Evolutionary conservation across 495 filamentous ascomycete genomes (phyloP), one percentile per base, ranked within the genome.

Genomic region (Xylaria telfairii): DNA sequence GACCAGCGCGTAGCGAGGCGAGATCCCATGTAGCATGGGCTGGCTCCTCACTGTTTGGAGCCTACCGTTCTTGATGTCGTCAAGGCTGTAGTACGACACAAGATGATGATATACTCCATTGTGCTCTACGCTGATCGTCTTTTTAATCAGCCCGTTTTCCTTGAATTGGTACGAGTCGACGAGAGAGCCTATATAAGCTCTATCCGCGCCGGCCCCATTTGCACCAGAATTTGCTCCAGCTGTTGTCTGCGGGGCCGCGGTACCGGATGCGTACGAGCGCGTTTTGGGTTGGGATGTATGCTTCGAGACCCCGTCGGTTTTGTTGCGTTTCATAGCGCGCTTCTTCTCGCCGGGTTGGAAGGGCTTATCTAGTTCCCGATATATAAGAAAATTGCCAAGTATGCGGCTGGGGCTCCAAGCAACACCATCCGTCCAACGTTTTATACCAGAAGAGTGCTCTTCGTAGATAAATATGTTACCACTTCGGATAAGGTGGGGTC

Each of bases 381-480:
- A 98, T 71, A 98, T 87, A 39, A 97, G 87, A 74, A 94, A 96
- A 74, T 97, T 97, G 53, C 90, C 91, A 54, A 96, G 81, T 42
- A 97, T 95, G 19, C 95, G 90, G 78, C 94, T 96, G 0, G 95
- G 94, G 74, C 92, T 95, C 95, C 95, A 97, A 21, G 89, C 89
- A 15, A 92, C 87, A 3, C 94, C 93, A 77, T 98, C 95, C 0
- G 95, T 97, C 95, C 95, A 97, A 49, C 95, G 87, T 81, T 95
- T 96, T 80, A 97, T 96, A 2, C 92, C 92, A 1, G 94, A 95
- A 0, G 92, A 89, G 67, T 92, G 89, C 76, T 97, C 93, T 76
- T 96, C 92, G 80, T 97, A 97, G 72, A 97, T 92, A 78, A 97
- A 95, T 13, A 97, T 87, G 65, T 91, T 90, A 28, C 95, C 95